Base-by-base conservation (phyloP, 345 rosid genomes). In the Durio zibethinus region DNA sequence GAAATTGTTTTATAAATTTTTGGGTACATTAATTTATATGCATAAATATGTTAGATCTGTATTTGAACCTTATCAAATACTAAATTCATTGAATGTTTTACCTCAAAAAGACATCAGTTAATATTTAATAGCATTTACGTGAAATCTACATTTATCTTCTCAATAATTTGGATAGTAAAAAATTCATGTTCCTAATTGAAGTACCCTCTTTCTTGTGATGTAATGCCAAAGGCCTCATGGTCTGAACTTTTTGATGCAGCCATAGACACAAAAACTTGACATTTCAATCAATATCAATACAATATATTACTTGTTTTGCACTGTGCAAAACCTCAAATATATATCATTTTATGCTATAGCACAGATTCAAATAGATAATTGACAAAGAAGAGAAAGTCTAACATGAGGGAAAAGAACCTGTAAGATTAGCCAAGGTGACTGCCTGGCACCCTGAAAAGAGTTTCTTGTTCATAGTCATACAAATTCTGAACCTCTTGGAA, bases 381-480 rank as follows among this genome's bases (percentile, higher is more conserved):
- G 74, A 50, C 20, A 52, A 48, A 62, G 80, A 60, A 70, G 69
- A 70, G 21, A 29, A 78, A 20, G 61, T 18, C 45, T 72, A 72
- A 20, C 77, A 61, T 62, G 81, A 78, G 54, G 33, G 47, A 72
- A 48, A 78, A 73, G 81, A 73, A 59, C 7, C 72, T 21, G 77
- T 72, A 27, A 78, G 71, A 20, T 62, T 78, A 78, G 76, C 81
- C 77, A 52, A 73, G 77, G 76, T 20, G 80, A 71, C 76, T 78
- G 76, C 80, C 80, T 71, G 76, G 64, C 48, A 54, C 6, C 76
- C 21, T n/a, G 4, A 9, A 43, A 62, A 33, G 63, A 54, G 59
- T 18, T 75, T 29, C 57, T 27, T 11, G 4, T 59, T 29, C 68
- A 8, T 61, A 18, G 10, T 15, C 50, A 23, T 45, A 3, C 73